Evolutionary conservation across 768 basidiomycete genomes (phyloP).

Genomic region (Amylocystis lapponica): DNA sequence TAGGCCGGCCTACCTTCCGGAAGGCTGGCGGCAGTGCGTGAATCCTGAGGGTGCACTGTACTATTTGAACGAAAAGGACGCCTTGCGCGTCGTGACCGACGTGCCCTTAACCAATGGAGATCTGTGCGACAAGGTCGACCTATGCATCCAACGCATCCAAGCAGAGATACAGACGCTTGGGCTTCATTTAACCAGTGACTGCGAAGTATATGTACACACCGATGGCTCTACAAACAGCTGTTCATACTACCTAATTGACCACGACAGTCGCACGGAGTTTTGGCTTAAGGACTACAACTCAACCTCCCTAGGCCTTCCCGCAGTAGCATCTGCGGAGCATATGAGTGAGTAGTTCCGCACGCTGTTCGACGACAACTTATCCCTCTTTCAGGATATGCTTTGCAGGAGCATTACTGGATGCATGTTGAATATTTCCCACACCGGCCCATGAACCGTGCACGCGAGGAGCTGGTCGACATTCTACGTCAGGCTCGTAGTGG

Average conservation of each 20-base stretch:
- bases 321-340: slow-evolving; percentile 4
- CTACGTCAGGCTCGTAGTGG: slow-evolving; percentile 18
- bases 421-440: slow-evolving; percentile 26
- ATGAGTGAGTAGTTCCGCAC: too few species aligned
- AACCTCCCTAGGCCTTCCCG: slow-evolving; percentile 3
- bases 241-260: slow-evolving; percentile 19
- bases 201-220: slow-evolving; percentile 11
- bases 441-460: slow-evolving; percentile 5
- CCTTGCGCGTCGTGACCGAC: slow-evolving; percentile 6
- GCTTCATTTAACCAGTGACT: slow-evolving; percentile 1
- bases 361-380: too few species aligned
- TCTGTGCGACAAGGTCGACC: not conserved
- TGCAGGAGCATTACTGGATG: slow-evolving; percentile 24
- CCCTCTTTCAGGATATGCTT: slow-evolving; percentile 7
- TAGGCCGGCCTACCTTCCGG: not conserved
- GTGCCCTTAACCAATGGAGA: not conserved
- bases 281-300: slow-evolving; percentile 15
- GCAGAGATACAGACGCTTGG: not conserved
- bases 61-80: slow-evolving; percentile 3
- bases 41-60: slow-evolving; percentile 16
- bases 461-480: slow-evolving; percentile 10
- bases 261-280: slow-evolving; percentile 13
- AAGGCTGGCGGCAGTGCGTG: slow-evolving; percentile 6
- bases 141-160: not conserved
- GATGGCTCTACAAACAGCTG: slow-evolving; percentile 5